Conservation (phyloP, 768 basidiomycete species). For the Lactarius evosmus region DNA sequence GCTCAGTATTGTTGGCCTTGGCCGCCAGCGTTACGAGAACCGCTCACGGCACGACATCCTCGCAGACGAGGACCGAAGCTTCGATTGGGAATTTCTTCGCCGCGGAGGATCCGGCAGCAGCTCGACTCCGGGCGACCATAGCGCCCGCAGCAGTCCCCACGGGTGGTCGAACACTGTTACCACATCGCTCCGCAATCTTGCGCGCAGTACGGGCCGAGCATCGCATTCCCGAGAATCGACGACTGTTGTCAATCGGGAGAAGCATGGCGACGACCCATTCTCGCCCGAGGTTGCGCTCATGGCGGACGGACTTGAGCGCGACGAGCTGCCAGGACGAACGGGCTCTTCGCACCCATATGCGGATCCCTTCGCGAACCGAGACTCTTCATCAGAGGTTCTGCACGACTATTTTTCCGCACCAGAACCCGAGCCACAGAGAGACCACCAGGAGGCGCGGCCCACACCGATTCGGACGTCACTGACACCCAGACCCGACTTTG, state of each 20-base stretch:
- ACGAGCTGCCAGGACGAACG: conserved; percentile 14
- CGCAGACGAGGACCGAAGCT: conserved; percentile 65
- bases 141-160: conserved; percentile 12
- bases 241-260: conserved; percentile 24
- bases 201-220: conserved; percentile 10
- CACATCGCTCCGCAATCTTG: conserved; percentile 22
- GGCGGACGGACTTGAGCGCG: conserved; percentile 17
- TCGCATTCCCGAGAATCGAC: conserved; percentile 14
- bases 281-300: conserved; percentile 43
- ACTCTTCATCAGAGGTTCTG: neutral
- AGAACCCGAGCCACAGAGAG: conserved; percentile 21
- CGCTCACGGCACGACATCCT: conserved; percentile 63
- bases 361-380: conserved; percentile 44
- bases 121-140: conserved; percentile 9
- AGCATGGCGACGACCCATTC: conserved; percentile 43
- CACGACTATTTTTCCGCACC: conserved; percentile 26
- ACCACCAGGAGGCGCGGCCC: neutral
- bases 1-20: conserved; percentile 38
- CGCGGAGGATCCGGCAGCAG: conserved; percentile 30
- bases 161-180: conserved; percentile 26
- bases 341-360: conserved; percentile 37
- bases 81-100: conserved; percentile 29
- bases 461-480: conserved; percentile 21
- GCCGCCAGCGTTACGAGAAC: conserved; percentile 10
- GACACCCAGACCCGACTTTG: conserved; percentile 33